A percentile compares a stretch with the other conserved stretches of the same genome.
Evolutionary conservation across 1,284 basidiomycete genomes (phyloP).

Genomic region (Moniliella sp.): DNA sequence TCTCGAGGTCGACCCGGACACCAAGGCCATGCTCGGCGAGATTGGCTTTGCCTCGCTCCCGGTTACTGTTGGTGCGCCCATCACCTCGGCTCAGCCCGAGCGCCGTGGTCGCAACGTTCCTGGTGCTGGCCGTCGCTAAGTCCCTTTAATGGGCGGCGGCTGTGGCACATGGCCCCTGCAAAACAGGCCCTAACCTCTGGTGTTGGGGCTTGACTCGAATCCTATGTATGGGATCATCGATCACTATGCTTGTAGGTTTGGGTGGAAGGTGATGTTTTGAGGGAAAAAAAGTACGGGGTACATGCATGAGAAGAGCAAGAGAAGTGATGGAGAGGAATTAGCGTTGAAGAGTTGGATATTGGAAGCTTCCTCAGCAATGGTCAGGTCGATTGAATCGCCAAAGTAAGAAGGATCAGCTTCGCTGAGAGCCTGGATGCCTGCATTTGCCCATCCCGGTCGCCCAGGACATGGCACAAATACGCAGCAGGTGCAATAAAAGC

Average conservation of each 20-base stretch:
- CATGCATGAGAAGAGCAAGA: no score
- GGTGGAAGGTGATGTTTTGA: no score
- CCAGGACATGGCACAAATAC: constrained; percentile 15
- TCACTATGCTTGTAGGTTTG: no score
- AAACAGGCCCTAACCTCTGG: no score
- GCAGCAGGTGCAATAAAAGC: constrained; percentile 20
- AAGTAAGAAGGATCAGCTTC: constrained; percentile 12
- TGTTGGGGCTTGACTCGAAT: no score
- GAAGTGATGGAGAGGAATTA: no score
- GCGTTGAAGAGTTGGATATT: neutral
- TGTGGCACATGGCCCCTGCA: no score
- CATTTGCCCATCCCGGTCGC: constrained; percentile 8
- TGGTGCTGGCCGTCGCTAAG: constrained; percentile 24
- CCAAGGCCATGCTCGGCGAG: constrained; percentile 31
- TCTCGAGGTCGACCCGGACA: constrained; percentile 34
- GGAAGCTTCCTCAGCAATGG: constrained; percentile 18
- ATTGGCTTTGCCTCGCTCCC: constrained; percentile 31
- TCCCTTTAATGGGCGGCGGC: no score
- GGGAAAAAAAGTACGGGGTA: no score
- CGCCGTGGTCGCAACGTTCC: constrained; percentile 28
- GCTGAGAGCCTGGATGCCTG: constrained; percentile 8
- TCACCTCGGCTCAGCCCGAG: constrained; percentile 26
- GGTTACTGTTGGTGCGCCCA: constrained; percentile 27
- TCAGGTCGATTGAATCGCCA: constrained; percentile 21
- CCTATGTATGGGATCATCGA: no score